Base-by-base conservation (phyloP, 129 eudicot genomes). In the Flaveria ramosissima region DNA sequence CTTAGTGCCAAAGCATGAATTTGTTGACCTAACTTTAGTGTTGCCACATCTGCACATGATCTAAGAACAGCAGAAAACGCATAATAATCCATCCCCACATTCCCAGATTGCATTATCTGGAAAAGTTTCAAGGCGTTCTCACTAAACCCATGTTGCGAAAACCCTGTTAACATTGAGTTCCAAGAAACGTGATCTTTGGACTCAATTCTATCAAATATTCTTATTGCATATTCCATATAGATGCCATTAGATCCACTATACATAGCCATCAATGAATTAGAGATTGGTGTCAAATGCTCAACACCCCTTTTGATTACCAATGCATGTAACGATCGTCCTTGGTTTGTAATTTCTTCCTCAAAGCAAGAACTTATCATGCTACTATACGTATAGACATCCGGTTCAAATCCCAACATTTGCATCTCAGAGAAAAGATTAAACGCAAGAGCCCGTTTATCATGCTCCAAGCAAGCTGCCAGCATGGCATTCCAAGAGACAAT, bases 401-500 rank as follows among this genome's bases (percentile, higher is more conserved):
- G 89, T 67, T 79, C 83, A 80, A 90, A 79, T 55, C 89, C 92
- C 6, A 36, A 57, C 43, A 72, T 76, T 47, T 78, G 87, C 98
- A 93, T 85, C 53, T 88, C 71, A 17, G 79, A 77, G 74, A 90
- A 88, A 64, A 93, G 81, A 39, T 71, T 27, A 75, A 93, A 89
- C 7, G 89, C 97, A 67, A 74, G 74, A 45, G 51, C 77, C 41
- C 45, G 83, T 71, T 82, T 68, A 66, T 84, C 82, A 83, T 87
- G 89, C 21, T 80, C 85, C 46, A 90, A 69, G 71, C 78, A 88
- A 65, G 96, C 96, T 42, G 89, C 96, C 73, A 93, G 43, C 89
- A 93, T 90, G 42, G 96, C 89, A 72, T 93, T 93, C 98, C 98
- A 93, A 4, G 96, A 81, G 48, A 93, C 97, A 53, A 86, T 70